Conservation (phyloP, 768 basidiomycete genomes). For the Astraeus odoratus region DNA sequence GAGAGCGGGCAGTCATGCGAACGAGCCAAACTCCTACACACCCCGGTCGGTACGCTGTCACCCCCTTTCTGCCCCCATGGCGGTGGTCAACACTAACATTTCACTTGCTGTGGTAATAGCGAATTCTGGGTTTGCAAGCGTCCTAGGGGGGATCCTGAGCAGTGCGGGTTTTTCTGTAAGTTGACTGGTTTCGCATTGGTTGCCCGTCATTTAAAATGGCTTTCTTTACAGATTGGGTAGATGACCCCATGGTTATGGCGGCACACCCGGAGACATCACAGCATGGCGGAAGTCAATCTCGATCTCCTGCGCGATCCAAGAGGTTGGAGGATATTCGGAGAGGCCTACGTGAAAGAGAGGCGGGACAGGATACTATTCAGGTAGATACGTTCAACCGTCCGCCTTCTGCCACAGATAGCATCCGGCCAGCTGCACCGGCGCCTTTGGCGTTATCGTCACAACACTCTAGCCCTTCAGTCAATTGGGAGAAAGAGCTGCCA, state of each 20-base stretch:
- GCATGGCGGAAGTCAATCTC: not conserved
- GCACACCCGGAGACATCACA: not conserved
- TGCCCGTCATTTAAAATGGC: conserved; percentile 2
- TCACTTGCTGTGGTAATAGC: conserved; percentile 11
- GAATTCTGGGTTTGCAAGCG: conserved; percentile 35
- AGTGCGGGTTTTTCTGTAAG: conserved; percentile 33
- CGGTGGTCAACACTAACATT: no score
- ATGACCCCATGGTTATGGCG: conserved; percentile 16
- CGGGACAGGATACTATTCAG: not conserved
- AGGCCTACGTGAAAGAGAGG: not conserved
- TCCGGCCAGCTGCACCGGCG: not conserved
- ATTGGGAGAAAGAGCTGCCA: conserved; percentile 13
- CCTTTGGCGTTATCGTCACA: conserved; percentile 12
- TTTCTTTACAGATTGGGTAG: conserved; percentile 25
- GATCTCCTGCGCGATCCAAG: conserved; percentile 2
- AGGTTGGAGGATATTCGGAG: not conserved
- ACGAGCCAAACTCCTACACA: conserved; percentile 28
- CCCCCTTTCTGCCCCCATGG: no score
- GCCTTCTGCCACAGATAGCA: not conserved
- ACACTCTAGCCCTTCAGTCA: conserved; percentile 16
- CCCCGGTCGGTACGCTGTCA: conserved; percentile 29
- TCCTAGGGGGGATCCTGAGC: not conserved
- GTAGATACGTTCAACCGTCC: not conserved
- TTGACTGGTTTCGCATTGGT: not conserved
- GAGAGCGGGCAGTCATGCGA: conserved; percentile 12